Percentiles rank a stretch among this genome's conserved stretches.
These are phyloP conservation scores for Lupinus albus DNA, from an alignment of 306 rosid genomes.

Conservation along the genomic window DNA sequence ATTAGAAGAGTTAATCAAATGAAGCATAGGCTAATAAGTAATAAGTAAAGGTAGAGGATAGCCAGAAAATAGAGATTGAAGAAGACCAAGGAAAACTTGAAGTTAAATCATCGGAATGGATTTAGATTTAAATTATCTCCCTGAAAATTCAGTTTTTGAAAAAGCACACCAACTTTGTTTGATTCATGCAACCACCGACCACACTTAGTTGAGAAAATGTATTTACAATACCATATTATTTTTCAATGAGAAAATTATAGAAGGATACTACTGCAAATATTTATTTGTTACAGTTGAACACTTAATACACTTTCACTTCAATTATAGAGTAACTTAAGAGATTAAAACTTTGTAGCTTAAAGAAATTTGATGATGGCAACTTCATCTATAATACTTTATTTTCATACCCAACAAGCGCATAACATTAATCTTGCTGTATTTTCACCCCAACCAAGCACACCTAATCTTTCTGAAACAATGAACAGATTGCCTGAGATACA, in stretches of 20 bases:
- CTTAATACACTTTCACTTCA: neutral
- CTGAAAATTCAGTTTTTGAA: too few relatives aligned
- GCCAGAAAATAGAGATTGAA: too few relatives aligned
- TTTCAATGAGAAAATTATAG: neutral
- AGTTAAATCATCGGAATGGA: too few relatives aligned
- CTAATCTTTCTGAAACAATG: slow-evolving; percentile 4
- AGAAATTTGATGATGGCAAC: neutral
- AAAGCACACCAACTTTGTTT: neutral
- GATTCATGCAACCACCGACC: neutral
- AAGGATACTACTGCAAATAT: neutral
- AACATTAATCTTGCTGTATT: neutral
- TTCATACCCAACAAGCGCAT: slow-evolving; percentile 14
- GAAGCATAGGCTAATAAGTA: too few relatives aligned
- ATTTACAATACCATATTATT: neutral
- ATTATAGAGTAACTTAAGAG: neutral
- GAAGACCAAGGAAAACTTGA: too few relatives aligned
- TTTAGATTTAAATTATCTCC: too few relatives aligned
- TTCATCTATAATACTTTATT: neutral
- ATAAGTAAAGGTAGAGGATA: too few relatives aligned
- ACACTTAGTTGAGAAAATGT: neutral
- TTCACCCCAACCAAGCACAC: slow-evolving; percentile 3
- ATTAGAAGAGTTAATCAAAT: too few relatives aligned
- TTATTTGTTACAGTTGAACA: neutral
- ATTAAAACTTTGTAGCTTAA: neutral
- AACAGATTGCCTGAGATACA: neutral